Conservation (phyloP, 2,329 filamentous ascomycete species). For the Fonsecaea nubica region DNA sequence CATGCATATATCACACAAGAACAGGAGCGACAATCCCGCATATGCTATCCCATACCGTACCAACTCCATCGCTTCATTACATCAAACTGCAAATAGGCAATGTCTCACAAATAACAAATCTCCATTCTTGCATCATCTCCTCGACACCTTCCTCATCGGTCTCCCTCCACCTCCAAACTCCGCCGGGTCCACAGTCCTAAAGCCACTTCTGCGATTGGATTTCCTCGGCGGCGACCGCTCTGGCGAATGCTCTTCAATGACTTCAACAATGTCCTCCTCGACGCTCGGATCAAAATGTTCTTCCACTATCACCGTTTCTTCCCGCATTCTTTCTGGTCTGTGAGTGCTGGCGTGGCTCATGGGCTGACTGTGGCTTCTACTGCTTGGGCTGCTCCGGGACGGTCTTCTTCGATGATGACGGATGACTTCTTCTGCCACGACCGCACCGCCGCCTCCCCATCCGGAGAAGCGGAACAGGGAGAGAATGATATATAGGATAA, state of each 20-base stretch:
- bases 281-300: slow-evolving; percentile 28
- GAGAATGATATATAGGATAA: slow-evolving; percentile 58
- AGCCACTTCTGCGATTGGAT: slow-evolving; percentile 35
- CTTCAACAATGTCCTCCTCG: slow-evolving; percentile 40
- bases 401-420: slow-evolving; percentile 27
- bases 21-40: neutral
- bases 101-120: neutral
- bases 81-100: slow-evolving; percentile 2
- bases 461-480: slow-evolving; percentile 23
- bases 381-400: slow-evolving; percentile 13
- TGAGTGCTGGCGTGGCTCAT: neutral
- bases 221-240: slow-evolving; percentile 32
- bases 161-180: slow-evolving; percentile 40
- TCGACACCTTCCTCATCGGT: slow-evolving; percentile 35
- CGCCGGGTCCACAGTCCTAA: slow-evolving; percentile 40
- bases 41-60: slow-evolving; percentile 3
- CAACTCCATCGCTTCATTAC: slow-evolving; percentile 20
- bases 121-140: slow-evolving; percentile 21
- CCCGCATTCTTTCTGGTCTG: neutral
- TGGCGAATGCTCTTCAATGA: slow-evolving; percentile 41
- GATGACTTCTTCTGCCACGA: slow-evolving; percentile 35
- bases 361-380: slow-evolving; percentile 16
- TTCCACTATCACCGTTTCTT: slow-evolving; percentile 36
- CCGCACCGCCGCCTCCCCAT: slow-evolving; percentile 16
- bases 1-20: neutral